Percentiles rank a stretch among this genome's conserved stretches.
phyloP scores from a whole-genome alignment of 2,329 filamentous ascomycete genomes.

The Dactylellina drechsleri region DNA sequence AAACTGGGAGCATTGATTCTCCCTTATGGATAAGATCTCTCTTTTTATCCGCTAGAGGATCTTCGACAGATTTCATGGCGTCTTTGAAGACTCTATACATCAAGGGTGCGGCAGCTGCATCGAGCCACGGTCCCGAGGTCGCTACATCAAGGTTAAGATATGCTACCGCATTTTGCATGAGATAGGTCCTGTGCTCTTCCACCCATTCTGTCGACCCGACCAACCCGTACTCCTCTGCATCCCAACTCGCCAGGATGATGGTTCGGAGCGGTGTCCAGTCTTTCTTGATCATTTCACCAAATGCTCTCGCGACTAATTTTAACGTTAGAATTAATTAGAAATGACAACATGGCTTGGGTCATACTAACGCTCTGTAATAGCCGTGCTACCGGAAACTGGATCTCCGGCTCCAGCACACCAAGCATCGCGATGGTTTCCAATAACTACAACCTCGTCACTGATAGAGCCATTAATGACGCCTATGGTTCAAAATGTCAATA shows the following conservation, averaged over 20 bases:
- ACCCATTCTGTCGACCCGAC: conserved; percentile 96
- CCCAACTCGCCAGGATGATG: conserved; percentile 97
- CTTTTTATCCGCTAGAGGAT: conserved; percentile 45
- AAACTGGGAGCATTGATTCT: conserved; percentile 24
- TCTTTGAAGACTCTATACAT: conserved; percentile 66
- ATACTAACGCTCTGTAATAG: conserved; percentile 64
- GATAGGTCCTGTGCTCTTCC: conserved; percentile 78
- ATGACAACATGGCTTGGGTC: conserved; percentile 64
- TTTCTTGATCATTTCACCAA: conserved; percentile 77
- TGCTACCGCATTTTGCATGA: conserved; percentile 80
- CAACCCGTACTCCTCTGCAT: conserved; percentile 90
- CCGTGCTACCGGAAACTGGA: conserved; percentile 78
- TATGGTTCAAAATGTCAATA: conserved; percentile 67
- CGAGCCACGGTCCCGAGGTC: conserved; percentile 78
- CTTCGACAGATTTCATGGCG: conserved; percentile 44
- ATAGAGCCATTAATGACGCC: conserved; percentile 86
- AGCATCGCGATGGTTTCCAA: conserved; percentile 93
- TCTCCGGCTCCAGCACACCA: conserved; percentile 86
- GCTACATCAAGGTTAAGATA: conserved; percentile 93
- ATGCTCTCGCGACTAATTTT: conserved; percentile 77
- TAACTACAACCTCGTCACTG: conserved; percentile 84
- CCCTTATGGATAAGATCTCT: conserved; percentile 35
- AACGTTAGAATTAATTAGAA: not conserved
- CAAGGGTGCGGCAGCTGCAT: conserved; percentile 82
- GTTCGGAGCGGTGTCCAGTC: conserved; percentile 92